Evolutionary conservation across 371 early-diverging fungal species (phyloP).

Genomic region (Dinochytrium kinnereticum): DNA sequence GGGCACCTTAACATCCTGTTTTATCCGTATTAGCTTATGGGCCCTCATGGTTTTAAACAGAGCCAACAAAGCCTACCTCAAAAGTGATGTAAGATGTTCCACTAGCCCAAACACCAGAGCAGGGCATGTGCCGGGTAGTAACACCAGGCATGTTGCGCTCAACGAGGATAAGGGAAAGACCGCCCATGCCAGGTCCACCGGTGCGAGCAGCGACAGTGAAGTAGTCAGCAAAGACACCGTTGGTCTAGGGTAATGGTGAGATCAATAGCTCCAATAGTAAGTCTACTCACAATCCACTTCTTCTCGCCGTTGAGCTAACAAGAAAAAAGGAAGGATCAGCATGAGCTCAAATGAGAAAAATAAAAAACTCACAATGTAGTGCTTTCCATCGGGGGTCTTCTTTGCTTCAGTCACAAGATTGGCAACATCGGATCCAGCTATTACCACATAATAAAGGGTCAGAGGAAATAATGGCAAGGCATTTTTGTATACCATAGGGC

Average conservation of each 20-base stretch:
- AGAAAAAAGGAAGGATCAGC: background rate
- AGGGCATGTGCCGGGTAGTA: constrained; percentile 78
- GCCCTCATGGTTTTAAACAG: background rate
- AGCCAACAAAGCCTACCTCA: constrained; percentile 28
- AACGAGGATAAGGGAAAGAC: constrained; percentile 77
- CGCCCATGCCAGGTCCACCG: constrained; percentile 83
- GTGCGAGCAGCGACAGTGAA: constrained; percentile 76
- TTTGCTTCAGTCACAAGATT: constrained; percentile 73
- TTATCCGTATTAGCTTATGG: background rate
- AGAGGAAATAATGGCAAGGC: too few relatives aligned
- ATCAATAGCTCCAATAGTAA: background rate
- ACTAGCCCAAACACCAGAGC: constrained; percentile 80
- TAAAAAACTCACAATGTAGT: constrained; percentile 61
- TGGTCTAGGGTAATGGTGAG: constrained; percentile 53
- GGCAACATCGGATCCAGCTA: constrained; percentile 86
- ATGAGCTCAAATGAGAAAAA: background rate
- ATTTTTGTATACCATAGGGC: constrained; percentile 48
- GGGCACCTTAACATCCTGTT: constrained; percentile 84
- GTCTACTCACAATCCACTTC: constrained; percentile 63
- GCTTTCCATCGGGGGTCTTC: constrained; percentile 72
- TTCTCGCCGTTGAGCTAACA: constrained; percentile 71
- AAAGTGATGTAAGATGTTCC: constrained; percentile 63
- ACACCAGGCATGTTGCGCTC: constrained; percentile 86
- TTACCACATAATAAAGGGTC: too few relatives aligned
- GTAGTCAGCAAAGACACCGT: constrained; percentile 84